Evolutionary conservation across 2,329 filamentous ascomycete genomes (phyloP).

Genomic region (Lomentospora prolificans): DNA sequence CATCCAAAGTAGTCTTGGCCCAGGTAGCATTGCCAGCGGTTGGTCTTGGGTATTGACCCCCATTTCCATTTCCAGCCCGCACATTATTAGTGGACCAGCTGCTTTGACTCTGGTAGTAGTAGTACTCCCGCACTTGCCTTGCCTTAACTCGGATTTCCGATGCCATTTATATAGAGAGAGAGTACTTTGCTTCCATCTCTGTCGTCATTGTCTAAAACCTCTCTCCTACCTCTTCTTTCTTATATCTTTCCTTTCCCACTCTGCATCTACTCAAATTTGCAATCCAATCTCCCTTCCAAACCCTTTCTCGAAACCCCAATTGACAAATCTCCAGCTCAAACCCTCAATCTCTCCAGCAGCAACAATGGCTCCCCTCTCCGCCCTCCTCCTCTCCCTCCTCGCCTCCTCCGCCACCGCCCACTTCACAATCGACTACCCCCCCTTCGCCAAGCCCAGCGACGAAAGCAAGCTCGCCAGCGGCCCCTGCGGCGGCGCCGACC

Average conservation of each 20-base stretch:
- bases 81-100: too few species aligned
- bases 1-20: neutral
- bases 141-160: neutral
- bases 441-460: conserved; percentile 36
- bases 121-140: too few species aligned
- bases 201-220: neutral
- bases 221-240: neutral
- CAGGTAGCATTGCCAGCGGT: neutral
- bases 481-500: conserved; percentile 46
- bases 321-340: neutral
- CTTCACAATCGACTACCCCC: conserved; percentile 41
- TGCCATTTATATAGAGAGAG: neutral
- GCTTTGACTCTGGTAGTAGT: too few species aligned
- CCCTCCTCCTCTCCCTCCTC: conserved; percentile 24
- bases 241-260: neutral
- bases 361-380: conserved; percentile 14
- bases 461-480: conserved; percentile 32
- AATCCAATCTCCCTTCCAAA: neutral
- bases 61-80: too few species aligned
- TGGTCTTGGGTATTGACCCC: too few species aligned
- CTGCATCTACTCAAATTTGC: neutral
- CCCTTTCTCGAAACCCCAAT: too few species aligned
- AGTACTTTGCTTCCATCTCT: too few species aligned
- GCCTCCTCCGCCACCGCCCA: conserved; percentile 37
- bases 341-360: too few species aligned